These are phyloP conservation scores for Huntiella savannae DNA, from an alignment of 2,329 filamentous ascomycete genomes.

Conservation along the genomic window DNA sequence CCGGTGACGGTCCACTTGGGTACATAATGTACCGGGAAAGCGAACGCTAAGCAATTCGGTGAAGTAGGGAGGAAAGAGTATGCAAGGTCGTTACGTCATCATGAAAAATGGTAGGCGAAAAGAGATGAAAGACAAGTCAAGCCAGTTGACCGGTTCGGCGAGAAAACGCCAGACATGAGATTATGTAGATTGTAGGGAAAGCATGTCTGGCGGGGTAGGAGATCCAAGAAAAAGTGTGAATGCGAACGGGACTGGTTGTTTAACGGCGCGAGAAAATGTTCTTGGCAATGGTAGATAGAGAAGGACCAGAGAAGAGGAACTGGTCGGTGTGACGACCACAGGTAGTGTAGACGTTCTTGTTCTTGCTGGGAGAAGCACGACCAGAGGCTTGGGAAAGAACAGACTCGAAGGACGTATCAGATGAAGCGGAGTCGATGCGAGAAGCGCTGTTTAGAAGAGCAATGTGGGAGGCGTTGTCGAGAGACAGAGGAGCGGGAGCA, in stretches of 20 bases:
- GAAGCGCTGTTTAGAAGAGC: constrained; percentile 4
- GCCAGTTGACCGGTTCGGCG: too few species aligned
- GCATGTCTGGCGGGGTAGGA: too few species aligned
- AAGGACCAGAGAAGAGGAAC: constrained; percentile 31
- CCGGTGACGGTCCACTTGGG: too few species aligned
- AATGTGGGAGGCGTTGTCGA: neutral
- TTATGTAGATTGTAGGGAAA: too few species aligned
- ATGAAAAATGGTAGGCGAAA: too few species aligned
- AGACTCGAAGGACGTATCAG: neutral
- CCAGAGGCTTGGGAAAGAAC: neutral
- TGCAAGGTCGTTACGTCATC: too few species aligned
- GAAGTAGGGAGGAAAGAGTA: too few species aligned
- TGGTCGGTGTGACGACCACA: constrained; percentile 36
- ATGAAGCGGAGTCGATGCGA: constrained; percentile 5
- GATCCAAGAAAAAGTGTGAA: neutral
- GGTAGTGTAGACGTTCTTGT: constrained; percentile 31
- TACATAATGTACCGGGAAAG: too few species aligned
- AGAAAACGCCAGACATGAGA: too few species aligned
- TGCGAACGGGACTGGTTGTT: neutral
- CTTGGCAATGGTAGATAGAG: constrained; percentile 24
- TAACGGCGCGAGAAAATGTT: constrained; percentile 17
- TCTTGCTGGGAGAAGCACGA: constrained; percentile 18
- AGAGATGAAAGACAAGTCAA: too few species aligned
- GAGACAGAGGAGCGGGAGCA: constrained; percentile 3
- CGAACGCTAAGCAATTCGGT: too few species aligned